These are phyloP conservation scores for Salvia miltiorrhiza DNA, from an alignment of 257 asterid species.

Conservation along the genomic window DNA sequence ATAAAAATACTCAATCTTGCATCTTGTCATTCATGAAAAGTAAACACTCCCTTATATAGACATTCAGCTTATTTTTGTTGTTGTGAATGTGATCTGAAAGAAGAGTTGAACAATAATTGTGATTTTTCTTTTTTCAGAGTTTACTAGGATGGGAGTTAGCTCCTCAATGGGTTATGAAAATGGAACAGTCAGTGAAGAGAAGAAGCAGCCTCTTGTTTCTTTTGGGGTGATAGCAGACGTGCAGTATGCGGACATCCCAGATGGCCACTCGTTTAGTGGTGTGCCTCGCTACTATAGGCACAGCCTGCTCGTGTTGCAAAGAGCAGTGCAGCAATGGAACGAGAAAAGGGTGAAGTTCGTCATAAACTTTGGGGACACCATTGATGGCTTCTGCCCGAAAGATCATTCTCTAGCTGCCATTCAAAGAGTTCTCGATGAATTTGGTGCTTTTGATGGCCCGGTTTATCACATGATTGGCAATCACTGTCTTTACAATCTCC, in stretches of 20 bases:
- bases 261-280: slow-evolving; percentile 83
- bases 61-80: too few species aligned
- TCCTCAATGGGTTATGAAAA: slow-evolving; percentile 54
- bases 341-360: slow-evolving; percentile 47
- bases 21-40: too few species aligned
- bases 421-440: slow-evolving; percentile 46
- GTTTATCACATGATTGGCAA: slow-evolving; percentile 93
- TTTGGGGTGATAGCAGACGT: slow-evolving; percentile 92
- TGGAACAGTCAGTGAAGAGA: slow-evolving; percentile 36
- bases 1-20: too few species aligned
- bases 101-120: neutral
- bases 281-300: slow-evolving; percentile 89
- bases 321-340: slow-evolving; percentile 62
- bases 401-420: slow-evolving; percentile 58
- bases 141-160: slow-evolving; percentile 35
- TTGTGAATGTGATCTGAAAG: neutral
- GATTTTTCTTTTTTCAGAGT: neutral
- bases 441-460: slow-evolving; percentile 51
- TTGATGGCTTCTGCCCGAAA: slow-evolving; percentile 90
- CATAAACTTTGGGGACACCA: slow-evolving; percentile 77
- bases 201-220: slow-evolving; percentile 75
- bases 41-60: too few species aligned
- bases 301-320: slow-evolving; percentile 71
- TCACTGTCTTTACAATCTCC: slow-evolving; percentile 95
- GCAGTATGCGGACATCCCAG: slow-evolving; percentile 93